phyloP scores from a whole-genome alignment of 768 basidiomycete species.

The Lactarius vividus region DNA sequence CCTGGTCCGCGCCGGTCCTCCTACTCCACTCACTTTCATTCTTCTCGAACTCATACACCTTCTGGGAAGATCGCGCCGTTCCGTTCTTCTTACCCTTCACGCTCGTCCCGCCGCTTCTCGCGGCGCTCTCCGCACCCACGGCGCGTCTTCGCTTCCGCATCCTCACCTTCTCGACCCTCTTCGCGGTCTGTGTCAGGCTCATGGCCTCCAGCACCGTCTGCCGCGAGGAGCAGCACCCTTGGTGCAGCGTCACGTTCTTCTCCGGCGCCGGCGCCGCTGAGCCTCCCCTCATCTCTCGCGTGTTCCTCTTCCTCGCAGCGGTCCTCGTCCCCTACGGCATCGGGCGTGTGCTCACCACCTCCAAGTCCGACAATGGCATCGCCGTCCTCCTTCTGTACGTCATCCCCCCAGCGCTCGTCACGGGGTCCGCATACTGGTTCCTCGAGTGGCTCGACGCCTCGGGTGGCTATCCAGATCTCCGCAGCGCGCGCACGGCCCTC shows the following conservation, averaged over 20 bases:
- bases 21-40: slow-evolving; percentile 73
- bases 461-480: slow-evolving; percentile 44
- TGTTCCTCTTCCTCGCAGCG: slow-evolving; percentile 55
- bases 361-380: slow-evolving; percentile 71
- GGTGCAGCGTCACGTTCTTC: slow-evolving; percentile 89
- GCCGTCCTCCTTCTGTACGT: slow-evolving; percentile 64
- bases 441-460: slow-evolving; percentile 76
- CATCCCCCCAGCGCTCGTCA: slow-evolving; percentile 55
- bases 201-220: slow-evolving; percentile 84
- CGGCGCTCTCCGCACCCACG: slow-evolving; percentile 66
- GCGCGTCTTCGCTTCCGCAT: slow-evolving; percentile 70
- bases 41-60: slow-evolving; percentile 93
- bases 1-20: slow-evolving; percentile 42
- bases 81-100: slow-evolving; percentile 71
- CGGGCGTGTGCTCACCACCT: slow-evolving; percentile 55
- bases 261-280: slow-evolving; percentile 65
- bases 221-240: slow-evolving; percentile 90
- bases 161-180: slow-evolving; percentile 64
- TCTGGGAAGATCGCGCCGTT: slow-evolving; percentile 91
- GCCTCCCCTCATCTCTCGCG: slow-evolving; percentile 57
- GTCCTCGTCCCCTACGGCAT: slow-evolving; percentile 57
- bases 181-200: slow-evolving; percentile 66
- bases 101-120: slow-evolving; percentile 56
- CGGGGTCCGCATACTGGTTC: slow-evolving; percentile 69
- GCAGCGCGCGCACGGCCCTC: slow-evolving; percentile 54